A percentile compares a stretch with the other conserved stretches of the same genome.
These are phyloP conservation scores for Colletotrichum scovillei DNA, from an alignment of 2,329 filamentous ascomycete species.

Conservation along the genomic window DNA sequence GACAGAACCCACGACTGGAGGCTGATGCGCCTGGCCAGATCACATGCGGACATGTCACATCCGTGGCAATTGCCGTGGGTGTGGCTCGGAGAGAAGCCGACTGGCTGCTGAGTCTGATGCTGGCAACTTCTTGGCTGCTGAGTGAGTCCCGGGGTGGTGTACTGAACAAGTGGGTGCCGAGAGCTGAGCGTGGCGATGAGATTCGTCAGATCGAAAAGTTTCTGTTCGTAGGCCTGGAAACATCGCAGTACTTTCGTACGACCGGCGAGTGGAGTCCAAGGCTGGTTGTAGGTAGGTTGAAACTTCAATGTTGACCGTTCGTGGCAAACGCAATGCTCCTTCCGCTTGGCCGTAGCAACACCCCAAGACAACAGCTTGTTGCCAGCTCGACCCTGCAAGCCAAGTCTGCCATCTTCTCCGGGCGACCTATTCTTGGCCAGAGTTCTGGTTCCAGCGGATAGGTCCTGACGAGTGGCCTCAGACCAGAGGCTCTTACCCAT, in stretches of 20 bases:
- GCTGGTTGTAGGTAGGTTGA: neutral
- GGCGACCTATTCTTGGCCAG: constrained; percentile 58
- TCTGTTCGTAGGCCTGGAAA: constrained; percentile 58
- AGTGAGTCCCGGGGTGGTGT: constrained; percentile 37
- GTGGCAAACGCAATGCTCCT: constrained; percentile 60
- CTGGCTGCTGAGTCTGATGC: constrained; percentile 39
- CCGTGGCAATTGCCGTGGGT: constrained; percentile 51
- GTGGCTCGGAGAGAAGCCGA: constrained; percentile 53
- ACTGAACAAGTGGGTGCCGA: constrained; percentile 52
- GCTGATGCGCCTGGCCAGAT: constrained; percentile 70
- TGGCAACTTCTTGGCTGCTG: constrained; percentile 18
- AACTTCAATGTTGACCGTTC: constrained; percentile 55
- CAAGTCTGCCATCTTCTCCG: constrained; percentile 46
- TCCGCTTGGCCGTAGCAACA: constrained; percentile 42
- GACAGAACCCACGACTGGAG: constrained; percentile 55
- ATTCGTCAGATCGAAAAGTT: constrained; percentile 51
- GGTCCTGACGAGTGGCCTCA: constrained; percentile 81
- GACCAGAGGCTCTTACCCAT: constrained; percentile 78
- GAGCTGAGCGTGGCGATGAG: constrained; percentile 51
- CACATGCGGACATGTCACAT: constrained; percentile 60
- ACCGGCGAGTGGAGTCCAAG: constrained; percentile 22
- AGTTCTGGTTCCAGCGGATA: constrained; percentile 71
- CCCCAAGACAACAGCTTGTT: constrained; percentile 13
- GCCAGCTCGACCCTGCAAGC: constrained; percentile 40
- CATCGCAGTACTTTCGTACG: constrained; percentile 46